phyloP scores from a whole-genome alignment of 2,329 filamentous ascomycete genomes.

The Alternaria sp. region DNA sequence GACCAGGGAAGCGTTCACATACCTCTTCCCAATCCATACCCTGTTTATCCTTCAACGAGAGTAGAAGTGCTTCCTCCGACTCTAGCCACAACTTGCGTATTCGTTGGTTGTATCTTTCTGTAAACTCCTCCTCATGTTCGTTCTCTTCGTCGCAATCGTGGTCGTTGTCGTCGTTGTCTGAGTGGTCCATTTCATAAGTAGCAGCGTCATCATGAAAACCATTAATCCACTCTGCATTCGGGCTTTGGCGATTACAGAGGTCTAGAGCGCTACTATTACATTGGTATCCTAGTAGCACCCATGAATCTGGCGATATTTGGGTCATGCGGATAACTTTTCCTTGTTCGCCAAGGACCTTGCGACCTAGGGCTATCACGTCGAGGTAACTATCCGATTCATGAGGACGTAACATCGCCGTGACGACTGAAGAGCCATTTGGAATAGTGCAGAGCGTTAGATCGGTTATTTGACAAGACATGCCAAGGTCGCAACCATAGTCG shows the following conservation, averaged over 20 bases:
- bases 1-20: constrained; percentile 23
- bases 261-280: neutral
- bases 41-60: constrained; percentile 20
- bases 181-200: constrained; percentile 19
- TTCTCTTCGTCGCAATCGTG: constrained; percentile 5
- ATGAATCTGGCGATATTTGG: neutral
- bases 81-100: constrained; percentile 16
- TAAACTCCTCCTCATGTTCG: constrained; percentile 17
- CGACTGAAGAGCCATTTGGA: constrained; percentile 3
- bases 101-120: constrained; percentile 14
- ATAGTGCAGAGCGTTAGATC: constrained; percentile 6
- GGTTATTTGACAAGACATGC: constrained; percentile 7
- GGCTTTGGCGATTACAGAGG: constrained; percentile 14
- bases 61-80: constrained; percentile 22
- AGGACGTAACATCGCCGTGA: neutral
- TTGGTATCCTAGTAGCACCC: constrained; percentile 1
- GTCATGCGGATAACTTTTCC: constrained; percentile 7
- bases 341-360: constrained; percentile 5
- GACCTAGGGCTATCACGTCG: neutral
- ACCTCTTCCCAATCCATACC: constrained; percentile 20
- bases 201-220: constrained; percentile 13
- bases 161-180: constrained; percentile 15
- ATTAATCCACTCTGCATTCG: constrained; percentile 18
- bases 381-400: neutral
- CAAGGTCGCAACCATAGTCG: neutral